These are phyloP conservation scores for Corylus americana DNA, from an alignment of 306 rosid species.

Conservation along the genomic window DNA sequence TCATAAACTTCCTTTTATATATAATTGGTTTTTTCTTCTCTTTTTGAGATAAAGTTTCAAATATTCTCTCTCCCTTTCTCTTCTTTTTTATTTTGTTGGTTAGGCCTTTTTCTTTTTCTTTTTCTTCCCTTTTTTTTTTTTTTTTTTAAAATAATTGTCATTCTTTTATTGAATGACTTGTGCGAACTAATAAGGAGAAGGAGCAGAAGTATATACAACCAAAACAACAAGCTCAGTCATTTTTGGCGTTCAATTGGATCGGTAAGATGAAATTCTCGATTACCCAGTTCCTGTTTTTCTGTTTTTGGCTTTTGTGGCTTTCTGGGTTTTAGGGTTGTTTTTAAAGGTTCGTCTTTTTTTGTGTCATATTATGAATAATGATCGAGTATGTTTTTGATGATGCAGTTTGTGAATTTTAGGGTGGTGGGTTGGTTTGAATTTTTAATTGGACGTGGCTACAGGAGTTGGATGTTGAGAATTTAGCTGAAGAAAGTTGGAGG, in stretches of 20 bases:
- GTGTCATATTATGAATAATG: neutral
- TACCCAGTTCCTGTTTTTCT: constrained; percentile 33
- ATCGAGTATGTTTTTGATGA: constrained; percentile 37
- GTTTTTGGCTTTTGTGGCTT: constrained; percentile 20
- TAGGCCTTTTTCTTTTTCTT: constrained; percentile 6
- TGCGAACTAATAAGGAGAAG: constrained; percentile 26
- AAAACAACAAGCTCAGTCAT: constrained; percentile 27
- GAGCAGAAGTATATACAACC: constrained; percentile 29
- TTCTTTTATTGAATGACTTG: constrained; percentile 24
- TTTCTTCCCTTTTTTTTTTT: neutral
- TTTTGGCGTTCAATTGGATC: constrained; percentile 38
- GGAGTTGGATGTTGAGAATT: constrained; percentile 49
- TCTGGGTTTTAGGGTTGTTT: constrained; percentile 42
- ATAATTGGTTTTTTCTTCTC: neutral
- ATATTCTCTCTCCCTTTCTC: constrained; percentile 36
- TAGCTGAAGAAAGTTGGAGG: constrained; percentile 30
- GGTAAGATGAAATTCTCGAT: constrained; percentile 41
- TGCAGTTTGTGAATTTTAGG: constrained; percentile 34
- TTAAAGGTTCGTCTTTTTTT: constrained; percentile 6
- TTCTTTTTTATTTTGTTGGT: constrained; percentile 11
- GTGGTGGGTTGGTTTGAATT: constrained; percentile 47
- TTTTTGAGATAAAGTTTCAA: constrained; percentile 10
- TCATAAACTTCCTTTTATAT: constrained; percentile 18
- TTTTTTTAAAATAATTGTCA: constrained; percentile 19
- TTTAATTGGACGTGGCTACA: constrained; percentile 40